Conservation (phyloP, 1,139 yeast species). For the Hemisphaericaspora lyxosophila region DNA sequence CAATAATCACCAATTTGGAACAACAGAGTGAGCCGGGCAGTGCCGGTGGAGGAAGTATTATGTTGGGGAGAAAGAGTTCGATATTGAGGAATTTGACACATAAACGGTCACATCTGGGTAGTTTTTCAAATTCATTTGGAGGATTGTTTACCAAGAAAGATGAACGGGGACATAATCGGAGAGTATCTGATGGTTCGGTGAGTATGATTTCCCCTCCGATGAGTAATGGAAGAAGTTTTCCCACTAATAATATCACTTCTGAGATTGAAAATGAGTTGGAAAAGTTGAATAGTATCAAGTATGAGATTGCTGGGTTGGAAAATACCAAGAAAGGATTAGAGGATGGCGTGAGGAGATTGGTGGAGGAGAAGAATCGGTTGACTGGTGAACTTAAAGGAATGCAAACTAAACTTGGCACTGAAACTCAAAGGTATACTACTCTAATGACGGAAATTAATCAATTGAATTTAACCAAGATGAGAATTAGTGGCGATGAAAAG, state of each 20-base stretch:
- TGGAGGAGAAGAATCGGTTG: constrained; percentile 29
- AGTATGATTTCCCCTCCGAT: constrained; percentile 4
- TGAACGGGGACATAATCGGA: constrained; percentile 34
- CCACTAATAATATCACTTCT: not conserved
- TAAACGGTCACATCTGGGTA: constrained; percentile 29
- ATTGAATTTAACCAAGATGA: constrained; percentile 26
- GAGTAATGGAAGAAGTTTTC: not conserved
- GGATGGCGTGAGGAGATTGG: constrained; percentile 31
- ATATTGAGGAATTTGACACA: constrained; percentile 36
- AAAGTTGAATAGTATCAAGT: constrained; percentile 20
- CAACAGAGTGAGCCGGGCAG: constrained; percentile 1
- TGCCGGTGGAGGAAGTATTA: constrained; percentile 16
- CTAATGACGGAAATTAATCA: constrained; percentile 31
- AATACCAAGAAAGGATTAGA: constrained; percentile 25
- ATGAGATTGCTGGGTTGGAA: constrained; percentile 45
- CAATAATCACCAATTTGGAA: not conserved
- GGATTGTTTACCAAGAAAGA: constrained; percentile 30
- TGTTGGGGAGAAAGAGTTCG: constrained; percentile 33
- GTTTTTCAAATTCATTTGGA: constrained; percentile 21
- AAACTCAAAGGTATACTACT: constrained; percentile 25
- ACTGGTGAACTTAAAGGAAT: constrained; percentile 24
- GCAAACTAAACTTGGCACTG: constrained; percentile 24
- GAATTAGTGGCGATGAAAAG: constrained; percentile 12
- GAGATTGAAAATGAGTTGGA: constrained; percentile 19
- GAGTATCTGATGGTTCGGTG: constrained; percentile 43